Evolutionary conservation across 129 eudicot species (phyloP), one percentile per base, ranked within the genome.

Genomic region (Flaveria ramosissima): DNA sequence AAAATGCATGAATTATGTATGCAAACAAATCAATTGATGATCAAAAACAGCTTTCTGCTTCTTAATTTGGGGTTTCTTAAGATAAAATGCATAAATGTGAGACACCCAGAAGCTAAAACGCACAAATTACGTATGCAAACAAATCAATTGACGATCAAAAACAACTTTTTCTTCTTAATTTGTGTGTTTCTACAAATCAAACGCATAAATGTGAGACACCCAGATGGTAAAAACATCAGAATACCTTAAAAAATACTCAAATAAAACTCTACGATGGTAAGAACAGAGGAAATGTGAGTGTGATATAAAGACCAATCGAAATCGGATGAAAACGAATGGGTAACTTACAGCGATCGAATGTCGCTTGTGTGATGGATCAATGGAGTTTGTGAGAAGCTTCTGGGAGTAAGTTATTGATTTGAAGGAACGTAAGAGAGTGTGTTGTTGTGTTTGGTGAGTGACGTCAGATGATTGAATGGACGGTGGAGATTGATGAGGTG

Each of bases 401-500:
- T 55, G 71, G 56, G 19, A 17, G 23, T 6, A 50, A 47, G 45
- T 57, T 21, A 65, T 73, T 43, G 41, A 36, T 11, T 62, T 30
- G 16, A 78, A 70, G 57, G 78, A 39, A 71, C 43, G 72, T 47
- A 61, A 70, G 68, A 56, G 75, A 68, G 70, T 57, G 43, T 68
- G 19, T 9, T 68, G 19, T 9, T 60, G 82, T 60, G 53, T 60
- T 78, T 21, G 80, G 65, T 76, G 63, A 61, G 48, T 27, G 39
- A 48, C 39, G 20, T 78, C 7, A 32, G 39, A 72, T 53, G 56
- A 26, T n/a, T 46, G 30, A 51, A 73, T 65, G 61, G 83, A 80
- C 52, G 79, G 79, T 80, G 51, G 83, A 80, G 83, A 80, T 80
- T 65, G 51, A 80, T n/a, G 2, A 26, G 71, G 21, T 57, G 65